Conservation (phyloP, 495 filamentous ascomycete genomes). For the Immersiella caudata region DNA sequence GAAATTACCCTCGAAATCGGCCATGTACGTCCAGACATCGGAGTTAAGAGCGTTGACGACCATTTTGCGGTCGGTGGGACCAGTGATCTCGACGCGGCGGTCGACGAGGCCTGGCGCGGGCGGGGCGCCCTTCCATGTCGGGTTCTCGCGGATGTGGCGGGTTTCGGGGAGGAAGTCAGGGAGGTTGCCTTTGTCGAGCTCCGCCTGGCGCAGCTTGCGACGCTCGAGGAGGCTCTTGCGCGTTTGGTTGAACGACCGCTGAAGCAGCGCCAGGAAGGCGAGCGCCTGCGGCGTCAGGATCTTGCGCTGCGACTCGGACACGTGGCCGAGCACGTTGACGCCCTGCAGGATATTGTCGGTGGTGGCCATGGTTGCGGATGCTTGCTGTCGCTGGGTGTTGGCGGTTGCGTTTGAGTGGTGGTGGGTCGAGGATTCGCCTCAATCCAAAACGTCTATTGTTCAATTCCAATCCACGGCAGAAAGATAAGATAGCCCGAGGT, state of each 20-base stretch:
- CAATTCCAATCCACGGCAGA: not conserved
- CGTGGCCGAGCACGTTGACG: constrained; percentile 77
- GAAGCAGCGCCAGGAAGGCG: constrained; percentile 90
- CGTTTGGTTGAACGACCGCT: constrained; percentile 89
- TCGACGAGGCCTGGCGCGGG: constrained; percentile 94
- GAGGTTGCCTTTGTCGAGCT: constrained; percentile 89
- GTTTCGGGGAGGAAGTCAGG: constrained; percentile 97
- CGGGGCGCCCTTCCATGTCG: constrained; percentile 90
- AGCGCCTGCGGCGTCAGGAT: constrained; percentile 90
- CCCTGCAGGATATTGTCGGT: constrained; percentile 80
- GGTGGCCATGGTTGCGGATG: constrained; percentile 61
- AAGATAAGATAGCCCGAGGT: not conserved
- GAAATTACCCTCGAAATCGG: constrained; percentile 86
- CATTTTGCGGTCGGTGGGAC: constrained; percentile 98
- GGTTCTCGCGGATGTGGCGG: constrained; percentile 90
- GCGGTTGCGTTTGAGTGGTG: constrained; percentile 6
- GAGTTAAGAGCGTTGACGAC: constrained; percentile 97
- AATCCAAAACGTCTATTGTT: not conserved
- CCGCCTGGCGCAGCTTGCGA: constrained; percentile 83
- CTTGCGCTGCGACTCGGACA: constrained; percentile 79
- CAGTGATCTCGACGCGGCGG: constrained; percentile 97
- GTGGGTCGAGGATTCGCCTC: not conserved
- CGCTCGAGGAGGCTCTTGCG: constrained; percentile 89
- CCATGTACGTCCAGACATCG: constrained; percentile 99
- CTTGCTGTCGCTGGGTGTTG: constrained; percentile 7